phyloP scores from a whole-genome alignment of 805 yeast genomes.

The Pichia nanzhaoensis region DNA sequence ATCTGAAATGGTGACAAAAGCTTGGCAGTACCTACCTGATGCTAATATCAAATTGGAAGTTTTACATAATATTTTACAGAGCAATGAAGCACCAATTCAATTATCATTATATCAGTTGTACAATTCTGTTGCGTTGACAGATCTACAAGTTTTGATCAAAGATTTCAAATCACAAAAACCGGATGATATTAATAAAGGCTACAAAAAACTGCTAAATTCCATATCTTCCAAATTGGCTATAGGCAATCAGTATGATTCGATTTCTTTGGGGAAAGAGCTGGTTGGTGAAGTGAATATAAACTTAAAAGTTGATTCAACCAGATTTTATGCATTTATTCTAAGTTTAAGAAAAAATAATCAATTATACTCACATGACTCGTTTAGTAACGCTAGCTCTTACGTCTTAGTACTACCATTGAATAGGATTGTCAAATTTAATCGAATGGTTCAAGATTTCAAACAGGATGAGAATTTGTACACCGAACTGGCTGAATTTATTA shows the following conservation, averaged over 20 bases:
- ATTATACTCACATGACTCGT: slow-evolving; percentile 26
- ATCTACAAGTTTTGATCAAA: slow-evolving; percentile 25
- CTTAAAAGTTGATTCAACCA: slow-evolving; percentile 20
- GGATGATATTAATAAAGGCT: slow-evolving; percentile 22
- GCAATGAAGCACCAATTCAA: slow-evolving; percentile 35
- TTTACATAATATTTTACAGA: slow-evolving; percentile 30
- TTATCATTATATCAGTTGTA: slow-evolving; percentile 34
- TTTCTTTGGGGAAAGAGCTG: slow-evolving; percentile 23
- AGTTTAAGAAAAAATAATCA: slow-evolving; percentile 42
- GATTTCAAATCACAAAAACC: slow-evolving; percentile 19
- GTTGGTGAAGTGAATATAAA: slow-evolving; percentile 19
- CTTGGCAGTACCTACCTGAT: slow-evolving; percentile 30
- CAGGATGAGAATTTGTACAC: slow-evolving; percentile 20
- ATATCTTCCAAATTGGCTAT: slow-evolving; percentile 17
- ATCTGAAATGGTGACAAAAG: slow-evolving; percentile 20
- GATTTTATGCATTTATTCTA: slow-evolving; percentile 40
- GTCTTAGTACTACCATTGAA: slow-evolving; percentile 39
- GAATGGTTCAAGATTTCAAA: slow-evolving; percentile 26
- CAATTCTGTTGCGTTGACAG: slow-evolving; percentile 29
- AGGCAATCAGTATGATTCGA: slow-evolving; percentile 26
- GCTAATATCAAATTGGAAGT: slow-evolving; percentile 31
- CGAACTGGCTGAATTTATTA: slow-evolving; percentile 22
- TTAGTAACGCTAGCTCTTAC: slow-evolving; percentile 30
- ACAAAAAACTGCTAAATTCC: slow-evolving; percentile 18
- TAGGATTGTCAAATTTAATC: slow-evolving; percentile 31